Conservation (phyloP, 2,329 filamentous ascomycete genomes). For the Fusarium dimerum region DNA sequence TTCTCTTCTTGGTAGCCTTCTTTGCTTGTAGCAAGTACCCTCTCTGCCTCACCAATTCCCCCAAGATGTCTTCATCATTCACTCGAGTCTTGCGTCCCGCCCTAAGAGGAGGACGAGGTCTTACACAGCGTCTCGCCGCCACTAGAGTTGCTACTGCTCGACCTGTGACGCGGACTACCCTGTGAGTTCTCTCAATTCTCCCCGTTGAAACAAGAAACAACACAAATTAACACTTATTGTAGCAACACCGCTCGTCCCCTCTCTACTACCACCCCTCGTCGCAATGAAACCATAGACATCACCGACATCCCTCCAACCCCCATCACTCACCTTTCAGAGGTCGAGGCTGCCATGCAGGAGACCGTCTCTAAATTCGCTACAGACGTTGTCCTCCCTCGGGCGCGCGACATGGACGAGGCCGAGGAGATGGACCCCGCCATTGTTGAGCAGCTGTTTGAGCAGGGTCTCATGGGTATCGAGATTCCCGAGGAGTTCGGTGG, state of each 20-base stretch:
- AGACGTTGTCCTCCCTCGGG: constrained; percentile 86
- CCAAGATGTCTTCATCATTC: constrained; percentile 46
- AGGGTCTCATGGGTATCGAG: constrained; percentile 95
- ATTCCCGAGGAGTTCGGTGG: constrained; percentile 97
- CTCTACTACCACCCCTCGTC: constrained; percentile 59
- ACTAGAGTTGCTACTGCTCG: constrained; percentile 21
- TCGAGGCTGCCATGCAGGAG: constrained; percentile 86
- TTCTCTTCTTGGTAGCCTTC: neutral
- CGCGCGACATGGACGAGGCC: constrained; percentile 95
- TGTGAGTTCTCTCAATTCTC: constrained; percentile 24
- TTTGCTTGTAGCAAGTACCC: neutral
- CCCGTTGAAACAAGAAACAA: neutral
- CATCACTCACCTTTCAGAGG: constrained; percentile 89
- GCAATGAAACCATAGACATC: constrained; percentile 57
- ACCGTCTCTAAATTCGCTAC: constrained; percentile 87
- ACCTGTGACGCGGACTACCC: constrained; percentile 21
- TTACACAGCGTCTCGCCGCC: constrained; percentile 31
- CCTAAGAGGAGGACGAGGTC: constrained; percentile 45
- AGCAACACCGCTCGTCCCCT: constrained; percentile 51
- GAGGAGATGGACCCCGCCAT: constrained; percentile 88
- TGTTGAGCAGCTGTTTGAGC: constrained; percentile 93
- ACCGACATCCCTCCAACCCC: constrained; percentile 83
- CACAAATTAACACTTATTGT: constrained; percentile 8
- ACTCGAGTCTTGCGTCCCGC: constrained; percentile 53
- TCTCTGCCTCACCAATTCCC: neutral